Conservation (phyloP, 306 rosid species). For the Medicago arabica region DNA sequence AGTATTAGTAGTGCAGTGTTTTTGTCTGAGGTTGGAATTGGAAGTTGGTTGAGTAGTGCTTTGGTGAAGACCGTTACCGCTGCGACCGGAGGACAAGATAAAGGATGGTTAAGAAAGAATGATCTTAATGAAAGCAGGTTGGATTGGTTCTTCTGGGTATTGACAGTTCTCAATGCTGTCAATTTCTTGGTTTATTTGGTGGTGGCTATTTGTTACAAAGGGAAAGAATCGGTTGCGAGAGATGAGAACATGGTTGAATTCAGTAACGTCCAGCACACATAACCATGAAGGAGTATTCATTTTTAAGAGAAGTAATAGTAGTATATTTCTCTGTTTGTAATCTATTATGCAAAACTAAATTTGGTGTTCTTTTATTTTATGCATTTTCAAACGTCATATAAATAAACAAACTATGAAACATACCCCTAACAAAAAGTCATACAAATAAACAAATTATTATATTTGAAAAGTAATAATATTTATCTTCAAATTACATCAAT, state of each 20-base stretch:
- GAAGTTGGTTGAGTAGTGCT: slow-evolving; percentile 63
- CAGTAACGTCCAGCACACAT: background rate
- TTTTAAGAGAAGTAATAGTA: background rate
- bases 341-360: background rate
- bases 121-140: slow-evolving; percentile 47
- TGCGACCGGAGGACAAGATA: slow-evolving; percentile 46
- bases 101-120: slow-evolving; percentile 60
- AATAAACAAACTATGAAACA: too few relatives aligned
- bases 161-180: slow-evolving; percentile 43
- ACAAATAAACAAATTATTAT: background rate
- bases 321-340: background rate
- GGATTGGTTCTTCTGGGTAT: slow-evolving; percentile 63
- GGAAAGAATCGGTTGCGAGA: slow-evolving; percentile 36
- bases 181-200: slow-evolving; percentile 52
- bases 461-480: too few relatives aligned
- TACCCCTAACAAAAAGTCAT: too few relatives aligned
- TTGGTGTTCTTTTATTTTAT: background rate
- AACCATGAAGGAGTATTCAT: background rate
- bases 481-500: too few relatives aligned
- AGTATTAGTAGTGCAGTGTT: slow-evolving; percentile 69
- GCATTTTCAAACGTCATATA: background rate
- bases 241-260: slow-evolving; percentile 26
- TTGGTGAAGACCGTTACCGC: slow-evolving; percentile 48
- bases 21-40: slow-evolving; percentile 60
- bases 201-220: slow-evolving; percentile 46